phyloP scores from a whole-genome alignment of 805 yeast species.

The Nakazawaea holstii region DNA sequence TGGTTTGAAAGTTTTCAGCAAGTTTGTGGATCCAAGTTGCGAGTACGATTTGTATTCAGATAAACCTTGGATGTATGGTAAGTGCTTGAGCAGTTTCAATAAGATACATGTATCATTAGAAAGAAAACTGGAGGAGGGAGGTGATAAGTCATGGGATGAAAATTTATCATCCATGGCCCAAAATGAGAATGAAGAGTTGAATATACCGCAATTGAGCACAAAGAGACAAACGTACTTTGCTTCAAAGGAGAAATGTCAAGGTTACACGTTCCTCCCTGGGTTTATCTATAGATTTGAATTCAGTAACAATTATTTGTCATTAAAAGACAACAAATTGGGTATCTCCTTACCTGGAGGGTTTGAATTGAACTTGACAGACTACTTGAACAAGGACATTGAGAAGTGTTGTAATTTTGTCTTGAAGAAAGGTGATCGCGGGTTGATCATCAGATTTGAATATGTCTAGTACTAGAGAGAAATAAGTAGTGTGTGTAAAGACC shows the following conservation, averaged over 20 bases:
- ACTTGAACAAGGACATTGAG: constrained; percentile 7
- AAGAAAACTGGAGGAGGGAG: constrained; percentile 9
- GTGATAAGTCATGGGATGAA: constrained; percentile 18
- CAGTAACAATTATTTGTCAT: constrained; percentile 10
- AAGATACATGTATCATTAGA: constrained; percentile 28
- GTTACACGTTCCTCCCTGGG: constrained; percentile 30
- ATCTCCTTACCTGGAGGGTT: constrained; percentile 13
- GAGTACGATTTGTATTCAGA: constrained; percentile 57
- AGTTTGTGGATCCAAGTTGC: constrained; percentile 59
- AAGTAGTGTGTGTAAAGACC: neutral
- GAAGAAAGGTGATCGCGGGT: constrained; percentile 8
- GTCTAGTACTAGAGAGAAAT: neutral
- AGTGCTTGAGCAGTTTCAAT: constrained; percentile 53
- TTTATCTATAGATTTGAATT: constrained; percentile 10
- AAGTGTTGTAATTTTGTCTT: constrained; percentile 9
- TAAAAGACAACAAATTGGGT: constrained; percentile 11
- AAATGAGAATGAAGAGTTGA: constrained; percentile 17
- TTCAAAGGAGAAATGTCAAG: constrained; percentile 28
- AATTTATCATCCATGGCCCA: constrained; percentile 10
- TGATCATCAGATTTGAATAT: constrained; percentile 9
- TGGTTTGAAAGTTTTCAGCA: constrained; percentile 51
- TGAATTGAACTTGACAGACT: constrained; percentile 10
- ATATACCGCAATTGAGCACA: constrained; percentile 27
- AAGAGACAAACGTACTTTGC: constrained; percentile 42
- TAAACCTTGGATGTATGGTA: constrained; percentile 59